These are phyloP conservation scores for Calocybe indica DNA, from an alignment of 768 basidiomycete species.

Conservation along the genomic window DNA sequence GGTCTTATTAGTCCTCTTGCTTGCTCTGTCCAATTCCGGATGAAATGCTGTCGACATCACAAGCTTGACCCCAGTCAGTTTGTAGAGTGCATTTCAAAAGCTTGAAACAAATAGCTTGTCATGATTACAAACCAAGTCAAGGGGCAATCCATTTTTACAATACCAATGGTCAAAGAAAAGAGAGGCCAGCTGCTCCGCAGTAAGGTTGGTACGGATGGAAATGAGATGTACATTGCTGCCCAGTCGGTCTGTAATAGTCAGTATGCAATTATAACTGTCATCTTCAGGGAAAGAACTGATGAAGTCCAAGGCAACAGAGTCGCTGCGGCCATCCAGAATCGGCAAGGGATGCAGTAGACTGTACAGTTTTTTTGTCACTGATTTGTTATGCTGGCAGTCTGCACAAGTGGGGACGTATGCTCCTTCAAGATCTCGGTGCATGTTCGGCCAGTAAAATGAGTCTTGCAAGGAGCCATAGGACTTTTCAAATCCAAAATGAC, in stretches of 20 bases:
- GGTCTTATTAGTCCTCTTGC: slow-evolving; percentile 26
- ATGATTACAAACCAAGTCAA: slow-evolving; percentile 7
- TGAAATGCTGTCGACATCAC: slow-evolving; percentile 29
- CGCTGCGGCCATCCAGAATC: slow-evolving; percentile 10
- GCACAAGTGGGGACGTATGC: too few species aligned
- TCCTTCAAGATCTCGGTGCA: too few species aligned
- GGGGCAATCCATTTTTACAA: slow-evolving; percentile 24
- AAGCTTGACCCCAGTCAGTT: slow-evolving; percentile 4
- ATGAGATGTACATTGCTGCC: slow-evolving; percentile 3
- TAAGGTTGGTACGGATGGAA: slow-evolving; percentile 5
- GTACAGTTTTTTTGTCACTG: slow-evolving; percentile 7
- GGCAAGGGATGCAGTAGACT: slow-evolving; percentile 19
- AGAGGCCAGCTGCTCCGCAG: slow-evolving; percentile 12
- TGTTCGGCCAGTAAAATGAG: too few species aligned
- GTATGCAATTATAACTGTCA: slow-evolving; percentile 16
- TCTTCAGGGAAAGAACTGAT: slow-evolving; percentile 24
- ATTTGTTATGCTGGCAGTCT: slow-evolving; percentile 28
- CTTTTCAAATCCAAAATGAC: slow-evolving; percentile 4
- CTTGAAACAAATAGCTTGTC: slow-evolving; percentile 22
- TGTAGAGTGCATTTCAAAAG: neutral
- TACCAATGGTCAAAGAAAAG: slow-evolving; percentile 20
- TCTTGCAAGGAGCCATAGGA: too few species aligned
- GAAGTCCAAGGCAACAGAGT: slow-evolving; percentile 21
- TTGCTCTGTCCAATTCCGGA: slow-evolving; percentile 28
- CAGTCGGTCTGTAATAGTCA: slow-evolving; percentile 15